Evolutionary conservation across 768 basidiomycete species (phyloP), one percentile per base, ranked within the genome.

Genomic region (Tubosaeta brunneosetosa): DNA sequence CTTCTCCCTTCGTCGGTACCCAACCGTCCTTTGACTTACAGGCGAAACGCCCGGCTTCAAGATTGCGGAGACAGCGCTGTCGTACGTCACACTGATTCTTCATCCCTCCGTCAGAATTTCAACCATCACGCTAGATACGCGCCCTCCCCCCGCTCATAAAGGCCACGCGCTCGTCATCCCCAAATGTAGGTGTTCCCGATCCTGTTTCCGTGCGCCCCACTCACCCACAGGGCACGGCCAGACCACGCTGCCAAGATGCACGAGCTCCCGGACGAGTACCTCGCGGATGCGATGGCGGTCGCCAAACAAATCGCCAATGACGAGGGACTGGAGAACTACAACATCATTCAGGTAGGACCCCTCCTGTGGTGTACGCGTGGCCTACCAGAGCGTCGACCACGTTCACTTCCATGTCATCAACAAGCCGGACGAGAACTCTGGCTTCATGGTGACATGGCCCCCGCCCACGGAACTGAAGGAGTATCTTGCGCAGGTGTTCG

Each of bases 371-470:
- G 85, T 85, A 6, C 65, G 73, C 48, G 72, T 80, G 59, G 86
- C 79, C 49, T 83, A 78, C 61, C 83, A 82, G 72, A 74, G 77
- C 36, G 91, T 95, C 37, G 79, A 83, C 51, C 92, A 95, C 63
- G 91, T 92, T 8, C 92, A 94, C 67, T 93, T 92, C 72, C 92
- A 97, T 63, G 77, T 97, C 58, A 94, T 97, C 55, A 90, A 91
- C 10, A 97, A 97, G 68, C 91, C 89, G 10, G 79, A 85, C 47
- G 64, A 76, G 4, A 16, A 37, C 0, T 82, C 86, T 57, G 95
- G 95, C 4, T 78, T 98, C 32, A 81, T 81, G 13, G 73, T 98
- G 51, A 9, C 80, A 4, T 97, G 95, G 94, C 60, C 60, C 13
- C 44, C 57, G 3, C 6, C 34, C 5, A 57, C 52, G 19, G 57